Conservation (phyloP, 108 stramenopile species). For the Cyclotella atomus region DNA sequence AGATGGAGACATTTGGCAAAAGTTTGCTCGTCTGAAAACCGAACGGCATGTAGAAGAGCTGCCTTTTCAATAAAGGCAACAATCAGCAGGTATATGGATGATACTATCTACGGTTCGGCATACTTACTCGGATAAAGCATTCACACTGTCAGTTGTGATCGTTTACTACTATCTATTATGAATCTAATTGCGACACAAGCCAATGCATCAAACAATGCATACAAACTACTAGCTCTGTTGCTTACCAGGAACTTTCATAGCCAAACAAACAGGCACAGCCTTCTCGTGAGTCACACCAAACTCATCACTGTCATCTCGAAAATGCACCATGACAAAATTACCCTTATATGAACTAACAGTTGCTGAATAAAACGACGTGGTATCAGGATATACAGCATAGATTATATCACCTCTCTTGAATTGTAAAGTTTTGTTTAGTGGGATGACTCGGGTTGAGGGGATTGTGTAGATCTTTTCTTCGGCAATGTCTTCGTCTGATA, state of each 20-base stretch:
- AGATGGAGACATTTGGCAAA: constrained; percentile 71
- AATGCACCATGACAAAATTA: constrained; percentile 77
- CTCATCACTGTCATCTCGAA: constrained; percentile 83
- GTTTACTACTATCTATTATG: neutral
- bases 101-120: too few relatives aligned
- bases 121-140: too few relatives aligned
- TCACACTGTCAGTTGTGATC: too few relatives aligned
- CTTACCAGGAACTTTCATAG: constrained; percentile 85
- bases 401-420: constrained; percentile 62
- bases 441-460: constrained; percentile 68
- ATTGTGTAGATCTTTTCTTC: constrained; percentile 79
- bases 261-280: constrained; percentile 70
- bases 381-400: constrained; percentile 89
- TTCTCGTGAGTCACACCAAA: constrained; percentile 83
- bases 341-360: constrained; percentile 48
- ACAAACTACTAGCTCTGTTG: neutral
- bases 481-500: constrained; percentile 83
- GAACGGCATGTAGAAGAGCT: constrained; percentile 6
- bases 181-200: neutral
- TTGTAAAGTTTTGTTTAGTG: constrained; percentile 43
- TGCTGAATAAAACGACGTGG: constrained; percentile 85
- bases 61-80: constrained; percentile 39
- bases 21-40: constrained; percentile 51
- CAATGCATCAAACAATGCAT: neutral
- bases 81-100: too few relatives aligned